Conservation (phyloP, 257 asterid species). For the Lavandula angustifolia region DNA sequence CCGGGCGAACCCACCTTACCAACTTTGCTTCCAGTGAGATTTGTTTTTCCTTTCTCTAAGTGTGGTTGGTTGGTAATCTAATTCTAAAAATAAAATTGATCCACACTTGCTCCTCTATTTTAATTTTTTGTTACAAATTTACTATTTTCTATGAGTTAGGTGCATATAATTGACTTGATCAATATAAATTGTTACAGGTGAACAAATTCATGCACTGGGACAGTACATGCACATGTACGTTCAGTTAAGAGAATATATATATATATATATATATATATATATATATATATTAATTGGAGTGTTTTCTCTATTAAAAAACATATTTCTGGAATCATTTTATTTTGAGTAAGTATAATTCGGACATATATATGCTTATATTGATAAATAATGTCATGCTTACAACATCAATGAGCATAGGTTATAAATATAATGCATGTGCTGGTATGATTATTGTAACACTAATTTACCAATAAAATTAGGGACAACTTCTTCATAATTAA, state of each 20-base stretch:
- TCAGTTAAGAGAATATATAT: slow-evolving; percentile 26
- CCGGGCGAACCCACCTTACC: no score
- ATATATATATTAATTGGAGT: no score
- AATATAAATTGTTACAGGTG: slow-evolving; percentile 34
- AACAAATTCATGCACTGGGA: slow-evolving; percentile 40
- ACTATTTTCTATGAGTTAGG: slow-evolving; percentile 22
- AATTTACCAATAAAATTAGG: slow-evolving; percentile 14
- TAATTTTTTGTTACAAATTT: slow-evolving; percentile 22
- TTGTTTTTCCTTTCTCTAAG: slow-evolving; percentile 20
- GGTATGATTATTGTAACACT: slow-evolving; percentile 22
- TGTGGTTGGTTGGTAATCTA: slow-evolving; percentile 33
- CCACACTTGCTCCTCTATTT: slow-evolving; percentile 27
- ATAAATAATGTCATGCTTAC: slow-evolving; percentile 45
- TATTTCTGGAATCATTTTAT: slow-evolving; percentile 23
- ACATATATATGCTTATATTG: slow-evolving; percentile 19
- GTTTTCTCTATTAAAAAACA: slow-evolving; percentile 14
- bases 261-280: no score
- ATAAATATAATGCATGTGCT: slow-evolving; percentile 25
- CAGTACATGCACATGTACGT: slow-evolving; percentile 22
- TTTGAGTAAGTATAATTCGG: slow-evolving; percentile 21
- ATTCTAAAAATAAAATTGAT: slow-evolving; percentile 10
- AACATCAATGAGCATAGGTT: slow-evolving; percentile 32
- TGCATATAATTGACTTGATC: slow-evolving; percentile 28
- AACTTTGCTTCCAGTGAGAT: no score
- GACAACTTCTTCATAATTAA: slow-evolving; percentile 3